These are phyloP conservation scores for Amylocarpus encephaloides DNA, from an alignment of 2,329 filamentous ascomycete species.

Conservation along the genomic window DNA sequence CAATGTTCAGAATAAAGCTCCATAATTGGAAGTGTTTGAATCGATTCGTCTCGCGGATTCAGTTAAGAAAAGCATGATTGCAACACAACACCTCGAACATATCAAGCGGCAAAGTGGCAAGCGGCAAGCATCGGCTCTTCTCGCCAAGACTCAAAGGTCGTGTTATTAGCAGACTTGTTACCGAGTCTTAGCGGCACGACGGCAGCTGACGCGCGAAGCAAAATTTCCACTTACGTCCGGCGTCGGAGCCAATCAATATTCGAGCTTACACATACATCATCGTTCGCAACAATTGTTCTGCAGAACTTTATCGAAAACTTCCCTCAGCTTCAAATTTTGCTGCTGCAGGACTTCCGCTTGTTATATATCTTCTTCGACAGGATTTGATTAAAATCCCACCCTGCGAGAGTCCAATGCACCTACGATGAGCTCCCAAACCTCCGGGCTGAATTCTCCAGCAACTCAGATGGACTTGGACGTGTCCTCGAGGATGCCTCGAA, in stretches of 20 bases:
- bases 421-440: conserved; percentile 14
- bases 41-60: too few relatives aligned
- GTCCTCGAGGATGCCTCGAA: conserved; percentile 8
- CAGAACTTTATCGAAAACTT: neutral
- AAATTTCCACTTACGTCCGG: too few relatives aligned
- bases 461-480: conserved; percentile 6
- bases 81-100: neutral
- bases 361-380: neutral
- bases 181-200: neutral
- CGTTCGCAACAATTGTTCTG: too few relatives aligned
- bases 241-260: too few relatives aligned
- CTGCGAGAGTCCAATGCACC: conserved; percentile 10
- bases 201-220: neutral
- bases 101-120: too few relatives aligned
- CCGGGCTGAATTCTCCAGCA: conserved; percentile 14
- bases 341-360: neutral
- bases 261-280: too few relatives aligned
- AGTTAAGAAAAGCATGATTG: too few relatives aligned
- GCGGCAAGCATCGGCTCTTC: too few relatives aligned
- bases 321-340: neutral
- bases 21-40: too few relatives aligned
- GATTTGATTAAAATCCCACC: neutral
- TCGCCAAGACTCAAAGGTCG: too few relatives aligned
- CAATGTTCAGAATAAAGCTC: too few relatives aligned
- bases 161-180: neutral